A percentile compares a stretch with the other conserved stretches of the same genome.
Conservation (phyloP, 2,329 filamentous ascomycete species). For the Diaporthe sp. region DNA sequence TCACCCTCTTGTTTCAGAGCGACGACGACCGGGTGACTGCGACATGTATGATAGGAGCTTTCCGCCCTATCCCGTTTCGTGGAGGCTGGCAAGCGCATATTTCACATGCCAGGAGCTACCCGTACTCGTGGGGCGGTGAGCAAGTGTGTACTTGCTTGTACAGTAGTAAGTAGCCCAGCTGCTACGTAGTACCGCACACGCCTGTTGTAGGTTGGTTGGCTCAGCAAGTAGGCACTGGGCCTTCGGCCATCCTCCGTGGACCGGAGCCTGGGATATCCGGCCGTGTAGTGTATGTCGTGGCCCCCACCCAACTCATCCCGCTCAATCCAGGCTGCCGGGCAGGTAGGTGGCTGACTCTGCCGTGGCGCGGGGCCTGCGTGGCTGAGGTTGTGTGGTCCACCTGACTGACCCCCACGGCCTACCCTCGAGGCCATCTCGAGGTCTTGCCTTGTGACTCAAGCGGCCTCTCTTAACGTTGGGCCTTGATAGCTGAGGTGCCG, state of each 20-base stretch:
- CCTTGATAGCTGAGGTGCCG: not conserved
- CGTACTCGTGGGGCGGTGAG: conserved; percentile 9
- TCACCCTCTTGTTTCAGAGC: conserved; percentile 26
- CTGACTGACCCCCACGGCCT: conserved; percentile 37
- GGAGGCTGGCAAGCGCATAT: not conserved
- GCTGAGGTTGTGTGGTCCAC: conserved; percentile 29
- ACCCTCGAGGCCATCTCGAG: conserved; percentile 17
- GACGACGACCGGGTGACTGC: not conserved
- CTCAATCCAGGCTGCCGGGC: not conserved
- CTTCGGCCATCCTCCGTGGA: conserved; percentile 17
- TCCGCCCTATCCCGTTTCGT: not conserved
- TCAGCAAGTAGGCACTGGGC: not conserved
- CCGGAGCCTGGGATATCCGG: conserved; percentile 4
- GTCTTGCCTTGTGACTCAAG: conserved; percentile 30
- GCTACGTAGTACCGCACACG: not conserved
- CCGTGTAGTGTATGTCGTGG: not conserved
- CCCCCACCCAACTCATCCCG: not conserved
- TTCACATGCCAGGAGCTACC: conserved; percentile 22
- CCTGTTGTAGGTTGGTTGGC: not conserved
- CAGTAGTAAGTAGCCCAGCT: not conserved
- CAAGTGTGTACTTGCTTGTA: not conserved
- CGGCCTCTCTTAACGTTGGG: not conserved
- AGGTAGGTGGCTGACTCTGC: conserved; percentile 4
- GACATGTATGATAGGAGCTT: conserved; percentile 13
- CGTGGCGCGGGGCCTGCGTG: conserved; percentile 4